phyloP scores from a whole-genome alignment of 192 early-diverging fungal genomes.

The Linnemannia exigua region DNA sequence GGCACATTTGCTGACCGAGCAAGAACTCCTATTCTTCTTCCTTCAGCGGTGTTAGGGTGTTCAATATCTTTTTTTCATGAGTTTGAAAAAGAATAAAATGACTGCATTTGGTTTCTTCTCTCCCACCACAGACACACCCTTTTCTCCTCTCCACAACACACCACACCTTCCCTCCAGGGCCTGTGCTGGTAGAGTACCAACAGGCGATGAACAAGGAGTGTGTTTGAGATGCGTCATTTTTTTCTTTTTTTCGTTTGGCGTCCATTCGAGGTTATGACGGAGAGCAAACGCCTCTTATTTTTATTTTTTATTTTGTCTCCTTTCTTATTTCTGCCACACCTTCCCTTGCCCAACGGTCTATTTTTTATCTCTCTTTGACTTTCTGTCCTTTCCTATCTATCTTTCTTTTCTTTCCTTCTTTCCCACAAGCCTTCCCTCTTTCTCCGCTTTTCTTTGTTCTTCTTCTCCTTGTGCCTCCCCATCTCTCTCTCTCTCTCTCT shows the following conservation, averaged over 20 bases:
- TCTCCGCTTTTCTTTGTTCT: too few species aligned
- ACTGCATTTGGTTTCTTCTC: background rate
- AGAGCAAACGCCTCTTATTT: background rate
- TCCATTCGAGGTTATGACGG: background rate
- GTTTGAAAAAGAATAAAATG: background rate
- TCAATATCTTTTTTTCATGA: background rate
- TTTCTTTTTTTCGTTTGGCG: background rate
- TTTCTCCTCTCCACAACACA: background rate
- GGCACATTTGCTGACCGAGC: background rate
- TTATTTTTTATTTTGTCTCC: background rate
- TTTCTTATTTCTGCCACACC: too few species aligned
- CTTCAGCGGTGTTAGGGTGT: background rate
- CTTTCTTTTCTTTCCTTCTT: background rate
- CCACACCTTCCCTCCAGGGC: background rate
- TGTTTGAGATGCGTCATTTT: constrained; percentile 1
- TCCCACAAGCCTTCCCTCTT: too few species aligned
- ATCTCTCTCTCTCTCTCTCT: background rate
- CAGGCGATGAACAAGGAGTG: background rate
- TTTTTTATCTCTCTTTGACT: background rate
- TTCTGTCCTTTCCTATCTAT: background rate
- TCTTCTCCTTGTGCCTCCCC: background rate
- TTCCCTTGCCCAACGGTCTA: background rate
- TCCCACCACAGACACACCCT: background rate
- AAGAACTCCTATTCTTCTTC: background rate
- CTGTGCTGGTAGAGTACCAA: background rate